These are phyloP conservation scores for Tremella yokohamensis DNA, from an alignment of 768 basidiomycete species.

Conservation along the genomic window DNA sequence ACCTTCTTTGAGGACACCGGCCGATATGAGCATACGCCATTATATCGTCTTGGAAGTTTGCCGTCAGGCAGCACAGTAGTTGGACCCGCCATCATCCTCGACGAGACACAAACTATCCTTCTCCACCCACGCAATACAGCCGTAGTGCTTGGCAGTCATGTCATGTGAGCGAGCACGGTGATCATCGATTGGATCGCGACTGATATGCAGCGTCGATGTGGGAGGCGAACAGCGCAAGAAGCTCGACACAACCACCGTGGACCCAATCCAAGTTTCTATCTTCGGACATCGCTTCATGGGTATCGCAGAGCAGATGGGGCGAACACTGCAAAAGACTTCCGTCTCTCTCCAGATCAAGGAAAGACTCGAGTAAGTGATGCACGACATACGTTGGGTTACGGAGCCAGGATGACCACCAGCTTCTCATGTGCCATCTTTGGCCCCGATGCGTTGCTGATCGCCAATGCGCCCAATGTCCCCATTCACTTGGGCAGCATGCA, in stretches of 20 bases:
- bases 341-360: slow-evolving; percentile 96
- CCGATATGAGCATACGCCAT: too few relatives aligned
- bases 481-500: slow-evolving; percentile 36
- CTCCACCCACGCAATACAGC: background rate
- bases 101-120: slow-evolving; percentile 86
- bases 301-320: slow-evolving; percentile 80
- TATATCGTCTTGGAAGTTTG: slow-evolving; percentile 42
- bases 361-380: slow-evolving; percentile 88
- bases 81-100: slow-evolving; percentile 90
- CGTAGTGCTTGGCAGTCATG: background rate
- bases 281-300: slow-evolving; percentile 22
- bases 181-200: background rate
- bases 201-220: too few relatives aligned
- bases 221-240: background rate
- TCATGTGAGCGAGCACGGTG: too few relatives aligned
- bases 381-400: too few relatives aligned
- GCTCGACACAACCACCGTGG: slow-evolving; percentile 2
- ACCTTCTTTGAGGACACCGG: too few relatives aligned
- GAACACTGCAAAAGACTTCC: slow-evolving; percentile 81
- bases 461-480: slow-evolving; percentile 43
- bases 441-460: slow-evolving; percentile 53
- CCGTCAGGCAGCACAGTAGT: slow-evolving; percentile 66
- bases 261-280: slow-evolving; percentile 6
- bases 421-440: slow-evolving; percentile 89
- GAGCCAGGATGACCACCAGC: too few relatives aligned